Percentiles rank a stretch among this genome's conserved stretches.
Evolutionary conservation across 2,329 filamentous ascomycete species (phyloP).

Genomic region (Colletotrichum sp.): DNA sequence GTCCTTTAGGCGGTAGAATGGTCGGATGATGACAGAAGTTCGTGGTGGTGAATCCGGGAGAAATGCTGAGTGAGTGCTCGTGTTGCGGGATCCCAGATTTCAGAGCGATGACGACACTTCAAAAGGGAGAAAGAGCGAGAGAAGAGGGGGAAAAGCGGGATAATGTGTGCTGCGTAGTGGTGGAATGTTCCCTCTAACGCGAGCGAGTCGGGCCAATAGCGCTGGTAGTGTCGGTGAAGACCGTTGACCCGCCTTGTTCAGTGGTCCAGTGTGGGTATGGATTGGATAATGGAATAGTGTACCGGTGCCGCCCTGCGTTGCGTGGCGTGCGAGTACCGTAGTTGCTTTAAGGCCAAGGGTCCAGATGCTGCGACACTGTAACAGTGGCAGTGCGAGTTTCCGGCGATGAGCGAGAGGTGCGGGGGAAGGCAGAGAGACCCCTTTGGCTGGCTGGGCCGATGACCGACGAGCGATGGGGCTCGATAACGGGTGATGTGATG

Average conservation of each 20-base stretch:
- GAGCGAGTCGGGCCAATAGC: slow-evolving; percentile 6
- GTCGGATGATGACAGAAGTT: slow-evolving; percentile 11
- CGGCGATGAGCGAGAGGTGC: not conserved
- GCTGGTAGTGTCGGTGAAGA: slow-evolving; percentile 20
- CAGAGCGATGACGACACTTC: slow-evolving; percentile 18
- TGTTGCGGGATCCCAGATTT: slow-evolving; percentile 13
- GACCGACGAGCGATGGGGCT: not conserved
- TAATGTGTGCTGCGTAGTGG: not conserved
- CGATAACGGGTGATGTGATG: slow-evolving; percentile 4
- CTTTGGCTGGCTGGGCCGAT: not conserved
- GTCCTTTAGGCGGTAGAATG: not conserved
- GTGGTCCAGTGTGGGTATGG: slow-evolving; percentile 1
- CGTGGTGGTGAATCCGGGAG: not conserved
- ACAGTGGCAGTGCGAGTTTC: not conserved
- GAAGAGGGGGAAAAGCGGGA: slow-evolving; percentile 18
- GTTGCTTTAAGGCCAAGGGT: not conserved
- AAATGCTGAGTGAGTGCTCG: not conserved
- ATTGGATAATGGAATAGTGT: slow-evolving; percentile 14
- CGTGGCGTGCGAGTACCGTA: slow-evolving; percentile 5
- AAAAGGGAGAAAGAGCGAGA: not conserved
- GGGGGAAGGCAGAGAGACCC: not conserved
- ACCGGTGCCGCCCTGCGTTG: slow-evolving; percentile 1
- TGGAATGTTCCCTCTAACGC: slow-evolving; percentile 7
- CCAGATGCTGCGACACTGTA: not conserved
- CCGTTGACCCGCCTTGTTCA: slow-evolving; percentile 15